Conservation (phyloP, 2,329 filamentous ascomycete species). For the Penicillium sp. region DNA sequence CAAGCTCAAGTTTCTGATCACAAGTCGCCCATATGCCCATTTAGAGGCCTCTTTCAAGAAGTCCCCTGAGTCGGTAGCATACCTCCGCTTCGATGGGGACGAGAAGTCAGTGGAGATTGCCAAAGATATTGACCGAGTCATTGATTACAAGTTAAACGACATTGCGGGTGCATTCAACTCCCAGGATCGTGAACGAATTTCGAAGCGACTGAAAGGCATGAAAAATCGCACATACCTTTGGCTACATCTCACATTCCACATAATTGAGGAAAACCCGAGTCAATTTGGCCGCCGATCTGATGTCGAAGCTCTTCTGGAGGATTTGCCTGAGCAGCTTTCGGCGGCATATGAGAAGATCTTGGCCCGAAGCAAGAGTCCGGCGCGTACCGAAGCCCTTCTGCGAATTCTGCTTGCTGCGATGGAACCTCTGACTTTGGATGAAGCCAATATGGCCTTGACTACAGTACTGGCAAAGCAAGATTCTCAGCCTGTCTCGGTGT, state of each 20-base stretch:
- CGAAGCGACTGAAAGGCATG: background rate
- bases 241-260: background rate
- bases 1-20: constrained; percentile 3
- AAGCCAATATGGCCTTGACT: background rate
- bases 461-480: background rate
- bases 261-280: background rate
- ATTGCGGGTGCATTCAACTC: background rate
- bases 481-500: background rate
- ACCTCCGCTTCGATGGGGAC: background rate
- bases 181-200: background rate
- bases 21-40: constrained; percentile 1
- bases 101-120: background rate
- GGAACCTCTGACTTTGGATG: background rate
- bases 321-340: background rate
- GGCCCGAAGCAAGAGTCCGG: background rate
- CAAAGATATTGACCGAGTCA: background rate
- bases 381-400: background rate
- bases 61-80: background rate
- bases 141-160: background rate
- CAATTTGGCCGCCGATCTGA: background rate
- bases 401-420: background rate
- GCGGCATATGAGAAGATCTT: constrained; percentile 2
- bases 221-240: background rate
- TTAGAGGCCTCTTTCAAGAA: background rate
- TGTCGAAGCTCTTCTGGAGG: background rate